Evolutionary conservation across 345 rosid genomes (phyloP).

Genomic region (Bretschneidera sinensis): DNA sequence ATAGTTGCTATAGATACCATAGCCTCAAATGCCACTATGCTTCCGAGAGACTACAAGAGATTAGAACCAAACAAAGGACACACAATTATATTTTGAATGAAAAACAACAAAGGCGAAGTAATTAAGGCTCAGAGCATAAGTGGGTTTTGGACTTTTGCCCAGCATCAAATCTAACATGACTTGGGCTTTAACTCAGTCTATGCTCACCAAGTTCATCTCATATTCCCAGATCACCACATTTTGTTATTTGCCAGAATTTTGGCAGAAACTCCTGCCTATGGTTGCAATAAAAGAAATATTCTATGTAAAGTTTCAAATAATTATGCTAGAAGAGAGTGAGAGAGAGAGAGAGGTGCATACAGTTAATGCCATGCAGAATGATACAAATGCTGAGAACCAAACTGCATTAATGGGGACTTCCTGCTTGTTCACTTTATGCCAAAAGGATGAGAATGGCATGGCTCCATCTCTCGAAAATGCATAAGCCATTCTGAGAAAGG

Average conservation of each 20-base stretch:
- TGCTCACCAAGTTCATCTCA: background rate
- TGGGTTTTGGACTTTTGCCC: too few species aligned
- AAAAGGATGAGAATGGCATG: conserved; percentile 71
- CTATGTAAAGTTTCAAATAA: too few species aligned
- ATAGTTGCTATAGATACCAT: conserved; percentile 97
- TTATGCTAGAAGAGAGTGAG: too few species aligned
- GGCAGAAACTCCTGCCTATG: too few species aligned
- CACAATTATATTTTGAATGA: background rate
- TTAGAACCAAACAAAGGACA: background rate
- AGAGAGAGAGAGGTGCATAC: conserved; percentile 29
- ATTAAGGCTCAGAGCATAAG: too few species aligned
- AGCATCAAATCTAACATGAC: too few species aligned
- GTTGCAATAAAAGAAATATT: too few species aligned
- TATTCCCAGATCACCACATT: background rate
- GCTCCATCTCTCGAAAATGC: conserved; percentile 99
- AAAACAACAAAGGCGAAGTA: background rate
- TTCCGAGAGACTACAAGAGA: conserved; percentile 75
- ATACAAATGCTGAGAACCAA: conserved; percentile 68
- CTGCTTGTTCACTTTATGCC: conserved; percentile 88
- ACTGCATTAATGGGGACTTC: conserved; percentile 88
- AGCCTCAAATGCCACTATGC: conserved; percentile 87
- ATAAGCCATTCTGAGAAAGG: conserved; percentile 77
- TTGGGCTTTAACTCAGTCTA: background rate
- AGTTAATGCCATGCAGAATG: conserved; percentile 95
- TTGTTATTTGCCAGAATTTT: too few species aligned